These are phyloP conservation scores for Agaricus blazei DNA, from an alignment of 768 basidiomycete species.

Conservation along the genomic window DNA sequence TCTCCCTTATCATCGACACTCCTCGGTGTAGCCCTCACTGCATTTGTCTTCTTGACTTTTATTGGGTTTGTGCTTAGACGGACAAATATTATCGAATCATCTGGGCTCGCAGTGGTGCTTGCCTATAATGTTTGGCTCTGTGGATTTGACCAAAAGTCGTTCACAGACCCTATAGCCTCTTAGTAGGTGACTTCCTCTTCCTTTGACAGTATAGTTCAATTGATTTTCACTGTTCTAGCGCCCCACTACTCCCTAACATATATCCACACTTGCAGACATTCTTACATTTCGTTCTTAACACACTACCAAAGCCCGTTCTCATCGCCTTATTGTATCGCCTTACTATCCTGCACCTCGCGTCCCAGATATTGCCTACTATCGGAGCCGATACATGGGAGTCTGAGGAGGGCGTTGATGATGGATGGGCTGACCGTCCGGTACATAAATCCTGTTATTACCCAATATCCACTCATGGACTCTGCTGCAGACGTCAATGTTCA, in stretches of 20 bases:
- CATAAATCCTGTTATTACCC: slow-evolving; percentile 13
- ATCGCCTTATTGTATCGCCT: slow-evolving; percentile 77
- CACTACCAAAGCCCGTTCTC: slow-evolving; percentile 80
- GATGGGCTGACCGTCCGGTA: slow-evolving; percentile 75
- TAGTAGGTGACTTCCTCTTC: slow-evolving; percentile 47
- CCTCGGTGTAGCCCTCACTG: slow-evolving; percentile 81
- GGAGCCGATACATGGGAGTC: slow-evolving; percentile 77
- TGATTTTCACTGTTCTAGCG: slow-evolving; percentile 32
- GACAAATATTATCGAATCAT: slow-evolving; percentile 91
- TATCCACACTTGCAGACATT: slow-evolving; percentile 77
- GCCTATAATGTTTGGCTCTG: slow-evolving; percentile 91
- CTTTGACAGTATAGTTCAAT: neutral
- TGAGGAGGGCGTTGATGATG: slow-evolving; percentile 55
- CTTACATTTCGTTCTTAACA: slow-evolving; percentile 78
- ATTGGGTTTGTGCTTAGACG: slow-evolving; percentile 87
- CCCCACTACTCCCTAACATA: slow-evolving; percentile 73
- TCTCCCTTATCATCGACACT: slow-evolving; percentile 87
- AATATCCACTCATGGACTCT: neutral
- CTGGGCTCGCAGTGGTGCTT: slow-evolving; percentile 80
- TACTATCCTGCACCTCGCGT: slow-evolving; percentile 75
- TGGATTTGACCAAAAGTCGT: slow-evolving; percentile 70
- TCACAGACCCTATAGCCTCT: slow-evolving; percentile 68
- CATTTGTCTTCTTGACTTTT: slow-evolving; percentile 84
- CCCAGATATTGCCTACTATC: slow-evolving; percentile 79
- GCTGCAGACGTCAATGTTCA: slow-evolving; percentile 67